A percentile compares a stretch with the other conserved stretches of the same genome.
These are phyloP conservation scores for Microdochium bolleyi DNA, from an alignment of 2,329 filamentous ascomycete species.

Conservation along the genomic window DNA sequence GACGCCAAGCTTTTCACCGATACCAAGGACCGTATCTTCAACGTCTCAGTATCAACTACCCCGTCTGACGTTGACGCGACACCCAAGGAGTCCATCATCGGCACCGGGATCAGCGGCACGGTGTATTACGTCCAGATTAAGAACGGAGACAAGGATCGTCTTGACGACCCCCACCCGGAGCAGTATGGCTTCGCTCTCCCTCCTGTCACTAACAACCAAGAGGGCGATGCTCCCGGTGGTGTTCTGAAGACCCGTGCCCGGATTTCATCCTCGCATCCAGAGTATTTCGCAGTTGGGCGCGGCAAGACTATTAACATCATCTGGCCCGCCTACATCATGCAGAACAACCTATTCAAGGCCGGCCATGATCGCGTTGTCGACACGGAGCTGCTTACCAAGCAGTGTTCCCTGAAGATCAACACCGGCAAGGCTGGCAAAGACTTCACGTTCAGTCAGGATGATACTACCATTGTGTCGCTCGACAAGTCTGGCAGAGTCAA, in stretches of 20 bases:
- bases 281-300: slow-evolving; percentile 90
- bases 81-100: slow-evolving; percentile 75
- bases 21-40: slow-evolving; percentile 90
- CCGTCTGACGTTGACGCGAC: slow-evolving; percentile 45
- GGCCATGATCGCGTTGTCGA: slow-evolving; percentile 66
- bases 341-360: slow-evolving; percentile 55
- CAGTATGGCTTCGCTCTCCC: slow-evolving; percentile 84
- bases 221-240: slow-evolving; percentile 85
- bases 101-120: slow-evolving; percentile 87
- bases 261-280: slow-evolving; percentile 78
- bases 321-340: slow-evolving; percentile 56
- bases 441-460: slow-evolving; percentile 95
- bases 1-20: slow-evolving; percentile 89
- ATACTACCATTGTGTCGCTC: slow-evolving; percentile 86
- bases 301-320: slow-evolving; percentile 95
- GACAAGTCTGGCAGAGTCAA: slow-evolving; percentile 95
- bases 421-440: slow-evolving; percentile 98
- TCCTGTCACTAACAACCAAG: slow-evolving; percentile 66
- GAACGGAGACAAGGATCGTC: slow-evolving; percentile 68
- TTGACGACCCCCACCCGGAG: slow-evolving; percentile 72
- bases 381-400: slow-evolving; percentile 77
- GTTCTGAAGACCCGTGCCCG: slow-evolving; percentile 94
- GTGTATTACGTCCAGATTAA: slow-evolving; percentile 92
- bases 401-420: slow-evolving; percentile 86
- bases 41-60: slow-evolving; percentile 73